Evolutionary conservation across 2,329 filamentous ascomycete species (phyloP), one percentile per base, ranked within the genome.

Genomic region (Venturia pyrina): DNA sequence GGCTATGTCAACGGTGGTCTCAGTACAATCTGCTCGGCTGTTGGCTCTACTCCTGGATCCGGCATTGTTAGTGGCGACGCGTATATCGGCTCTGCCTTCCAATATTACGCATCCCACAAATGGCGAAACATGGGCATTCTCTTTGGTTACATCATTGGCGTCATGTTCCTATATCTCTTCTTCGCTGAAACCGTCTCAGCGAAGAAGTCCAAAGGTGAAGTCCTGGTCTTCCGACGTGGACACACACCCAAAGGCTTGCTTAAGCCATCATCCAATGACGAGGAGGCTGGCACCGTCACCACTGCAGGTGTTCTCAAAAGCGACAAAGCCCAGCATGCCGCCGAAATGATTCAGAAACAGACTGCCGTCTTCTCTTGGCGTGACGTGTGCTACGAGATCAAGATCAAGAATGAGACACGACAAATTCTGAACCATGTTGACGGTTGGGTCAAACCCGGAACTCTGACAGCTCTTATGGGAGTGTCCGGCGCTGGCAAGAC

Each of bases 401-500:
- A 90, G 75, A 92, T 96, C 78, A 96, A 96, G 80, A 81, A 81
- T 17, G 86, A 93, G 71, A 78, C 82, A 1, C 85, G 91, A 19
- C 86, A 88, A 56, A 89, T 97, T 71, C 80, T 97, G 67, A 88
- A 96, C 71, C 81, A 95, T 68, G 90, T 96, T 15, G 89, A 96
- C 72, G 93, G 93, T 44, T 97, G 91, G 90, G 91, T 97, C 67
- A 95, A 96, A 77, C 93, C 93, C 3, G 93, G 93, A 67, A 96
- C 91, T 19, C 76, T 96, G 65, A 96, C 92, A 15, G 92, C 91
- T 48, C 81, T 96, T 3, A 96, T 96, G 92, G 90, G 91, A 78
- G 90, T 93, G 8, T 92, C 89, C 41, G 92, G 93, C 70, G 93
- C 93, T n/a, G 93, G 93, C 67, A 97, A 97, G 77, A 97, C 93